These are phyloP conservation scores for Pezicula radicicola DNA, from an alignment of 2,329 filamentous ascomycete species.

Conservation along the genomic window DNA sequence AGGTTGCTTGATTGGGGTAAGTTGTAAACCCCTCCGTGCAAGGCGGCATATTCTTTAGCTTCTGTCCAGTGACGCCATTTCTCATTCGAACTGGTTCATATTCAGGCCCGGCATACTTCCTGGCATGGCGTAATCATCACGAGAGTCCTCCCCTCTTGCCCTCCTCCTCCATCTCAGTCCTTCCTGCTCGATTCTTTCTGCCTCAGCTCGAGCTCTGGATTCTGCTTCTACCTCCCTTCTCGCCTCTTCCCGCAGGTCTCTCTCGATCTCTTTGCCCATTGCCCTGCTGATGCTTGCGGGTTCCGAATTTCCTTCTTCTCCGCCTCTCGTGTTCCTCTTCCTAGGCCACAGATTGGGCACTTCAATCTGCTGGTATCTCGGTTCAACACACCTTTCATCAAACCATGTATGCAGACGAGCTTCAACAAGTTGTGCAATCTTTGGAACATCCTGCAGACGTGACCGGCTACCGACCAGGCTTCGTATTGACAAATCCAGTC, in stretches of 20 bases:
- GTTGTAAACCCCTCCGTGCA: no score
- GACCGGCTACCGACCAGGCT: slow-evolving; percentile 78
- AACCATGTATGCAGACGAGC: slow-evolving; percentile 81
- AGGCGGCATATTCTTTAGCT: no score
- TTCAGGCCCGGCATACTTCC: slow-evolving; percentile 27
- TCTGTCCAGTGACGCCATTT: neutral
- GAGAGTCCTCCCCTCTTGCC: slow-evolving; percentile 21
- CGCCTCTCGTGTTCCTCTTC: slow-evolving; percentile 78
- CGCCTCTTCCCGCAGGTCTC: slow-evolving; percentile 49
- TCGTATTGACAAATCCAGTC: slow-evolving; percentile 77
- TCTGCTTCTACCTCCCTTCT: slow-evolving; percentile 46
- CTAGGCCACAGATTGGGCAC: slow-evolving; percentile 80
- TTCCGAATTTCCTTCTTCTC: slow-evolving; percentile 50
- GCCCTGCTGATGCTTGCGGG: slow-evolving; percentile 45
- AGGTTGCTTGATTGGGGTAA: no score
- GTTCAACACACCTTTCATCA: slow-evolving; percentile 81
- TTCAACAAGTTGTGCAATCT: slow-evolving; percentile 83
- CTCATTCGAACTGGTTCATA: neutral
- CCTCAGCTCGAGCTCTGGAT: slow-evolving; percentile 23
- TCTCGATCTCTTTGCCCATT: slow-evolving; percentile 51
- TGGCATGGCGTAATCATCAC: slow-evolving; percentile 29
- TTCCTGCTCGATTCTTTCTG: slow-evolving; percentile 28
- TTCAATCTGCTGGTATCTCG: slow-evolving; percentile 82
- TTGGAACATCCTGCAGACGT: slow-evolving; percentile 79
- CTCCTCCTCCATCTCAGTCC: slow-evolving; percentile 28